Percentiles rank a stretch among this genome's conserved stretches.
Conservation (phyloP, 176 grass and related monocot genomes). For the Triticum dicoccoides region DNA sequence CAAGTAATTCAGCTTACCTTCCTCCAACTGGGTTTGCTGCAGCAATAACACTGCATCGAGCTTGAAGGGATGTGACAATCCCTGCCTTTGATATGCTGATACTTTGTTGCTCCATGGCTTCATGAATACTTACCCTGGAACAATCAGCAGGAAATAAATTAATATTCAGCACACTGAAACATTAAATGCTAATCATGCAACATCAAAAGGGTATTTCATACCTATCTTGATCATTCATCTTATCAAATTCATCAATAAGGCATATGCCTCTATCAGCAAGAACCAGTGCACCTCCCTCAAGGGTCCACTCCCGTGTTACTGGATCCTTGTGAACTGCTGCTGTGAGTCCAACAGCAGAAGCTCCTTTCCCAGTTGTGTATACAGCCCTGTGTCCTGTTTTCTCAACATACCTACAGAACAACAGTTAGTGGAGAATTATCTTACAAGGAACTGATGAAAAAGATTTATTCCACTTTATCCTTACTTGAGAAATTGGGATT, state of each 20-base stretch:
- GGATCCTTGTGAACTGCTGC: slow-evolving; percentile 97
- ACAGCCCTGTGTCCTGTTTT: slow-evolving; percentile 97
- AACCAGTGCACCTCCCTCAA: slow-evolving; percentile 96
- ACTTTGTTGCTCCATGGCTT: slow-evolving; percentile 99
- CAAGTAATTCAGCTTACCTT: slow-evolving; percentile 54
- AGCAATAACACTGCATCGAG: slow-evolving; percentile 95
- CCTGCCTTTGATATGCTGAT: slow-evolving; percentile 99
- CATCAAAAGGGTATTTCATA: slow-evolving; percentile 35
- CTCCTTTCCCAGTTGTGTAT: slow-evolving; percentile 98
- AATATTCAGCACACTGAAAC: background rate
- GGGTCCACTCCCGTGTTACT: slow-evolving; percentile 96
- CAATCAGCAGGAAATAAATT: slow-evolving; percentile 13
- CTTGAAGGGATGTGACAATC: slow-evolving; percentile 97
- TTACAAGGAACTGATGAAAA: background rate
- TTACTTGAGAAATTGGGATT: slow-evolving; percentile 99
- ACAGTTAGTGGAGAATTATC: slow-evolving; percentile 8
- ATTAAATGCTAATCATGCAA: slow-evolving; percentile 10
- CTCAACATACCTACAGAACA: slow-evolving; percentile 77
- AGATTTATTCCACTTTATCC: background rate
- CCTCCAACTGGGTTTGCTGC: slow-evolving; percentile 94
- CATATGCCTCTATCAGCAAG: slow-evolving; percentile 97
- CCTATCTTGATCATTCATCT: slow-evolving; percentile 99
- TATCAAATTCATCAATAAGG: slow-evolving; percentile 99
- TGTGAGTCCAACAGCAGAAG: slow-evolving; percentile 93
- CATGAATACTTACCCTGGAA: slow-evolving; percentile 97